A percentile compares a stretch with the other conserved stretches of the same genome.
Conservation (phyloP, 345 rosid species). For the Brassica carinata region DNA sequence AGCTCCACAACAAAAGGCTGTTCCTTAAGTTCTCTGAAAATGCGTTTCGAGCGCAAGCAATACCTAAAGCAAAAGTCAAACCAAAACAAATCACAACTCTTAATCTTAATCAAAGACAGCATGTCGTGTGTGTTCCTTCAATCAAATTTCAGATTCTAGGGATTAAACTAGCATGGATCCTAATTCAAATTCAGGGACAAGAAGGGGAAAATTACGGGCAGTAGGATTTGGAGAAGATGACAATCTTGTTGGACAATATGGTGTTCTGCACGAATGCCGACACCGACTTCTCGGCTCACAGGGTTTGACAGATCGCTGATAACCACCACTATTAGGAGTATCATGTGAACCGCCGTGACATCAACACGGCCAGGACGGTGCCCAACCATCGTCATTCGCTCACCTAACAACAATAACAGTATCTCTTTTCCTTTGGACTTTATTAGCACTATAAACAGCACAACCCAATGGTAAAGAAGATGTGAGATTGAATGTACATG, state of each 20-base stretch:
- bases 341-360: not conserved
- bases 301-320: conserved; percentile 25
- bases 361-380: conserved; percentile 10
- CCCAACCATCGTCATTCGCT: conserved; percentile 31
- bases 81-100: not conserved
- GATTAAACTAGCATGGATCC: not conserved
- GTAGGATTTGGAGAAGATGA: conserved; percentile 92
- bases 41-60: conserved; percentile 59
- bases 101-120: not conserved
- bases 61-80: conserved; percentile 44
- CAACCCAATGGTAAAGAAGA: too few relatives aligned
- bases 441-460: too few relatives aligned
- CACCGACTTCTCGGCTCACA: conserved; percentile 60
- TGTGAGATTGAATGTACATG: too few relatives aligned
- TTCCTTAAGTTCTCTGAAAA: conserved; percentile 55
- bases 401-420: not conserved
- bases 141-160: not conserved
- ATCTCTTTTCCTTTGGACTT: too few relatives aligned
- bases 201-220: conserved; percentile 62
- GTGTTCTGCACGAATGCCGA: conserved; percentile 73
- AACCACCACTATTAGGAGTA: conserved; percentile 24
- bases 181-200: not conserved
- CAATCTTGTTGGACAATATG: conserved; percentile 83
- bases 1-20: conserved; percentile 64
- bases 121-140: too few relatives aligned